phyloP scores from a whole-genome alignment of 371 early-diverging fungal species.

The Choanephora cucurbitarum region DNA sequence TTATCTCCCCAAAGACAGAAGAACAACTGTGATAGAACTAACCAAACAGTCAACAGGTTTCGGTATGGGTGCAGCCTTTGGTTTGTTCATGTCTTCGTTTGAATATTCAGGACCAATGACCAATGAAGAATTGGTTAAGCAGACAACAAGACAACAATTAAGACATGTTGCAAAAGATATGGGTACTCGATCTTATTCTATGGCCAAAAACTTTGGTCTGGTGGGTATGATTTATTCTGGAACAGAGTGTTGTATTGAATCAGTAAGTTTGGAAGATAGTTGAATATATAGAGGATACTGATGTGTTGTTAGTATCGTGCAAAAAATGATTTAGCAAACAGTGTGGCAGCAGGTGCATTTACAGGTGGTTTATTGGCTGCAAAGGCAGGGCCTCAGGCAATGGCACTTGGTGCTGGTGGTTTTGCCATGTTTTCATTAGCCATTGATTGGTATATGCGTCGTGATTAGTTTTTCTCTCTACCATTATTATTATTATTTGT shows the following conservation, averaged over 20 bases:
- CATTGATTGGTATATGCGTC: constrained; percentile 79
- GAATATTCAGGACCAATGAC: constrained; percentile 71
- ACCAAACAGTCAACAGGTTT: constrained; percentile 79
- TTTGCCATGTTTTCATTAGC: constrained; percentile 95
- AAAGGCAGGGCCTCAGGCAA: constrained; percentile 78
- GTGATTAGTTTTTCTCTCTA: constrained; percentile 18
- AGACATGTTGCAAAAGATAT: constrained; percentile 86
- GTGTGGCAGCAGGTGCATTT: constrained; percentile 88
- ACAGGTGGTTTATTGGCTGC: constrained; percentile 91
- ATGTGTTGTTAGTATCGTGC: constrained; percentile 76
- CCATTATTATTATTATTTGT: background rate
- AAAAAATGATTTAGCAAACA: constrained; percentile 91
- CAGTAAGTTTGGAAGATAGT: no score
- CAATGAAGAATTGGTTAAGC: constrained; percentile 61
- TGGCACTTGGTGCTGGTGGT: constrained; percentile 85
- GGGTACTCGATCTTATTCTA: constrained; percentile 74
- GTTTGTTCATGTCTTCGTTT: constrained; percentile 89
- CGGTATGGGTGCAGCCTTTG: constrained; percentile 90
- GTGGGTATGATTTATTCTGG: constrained; percentile 92
- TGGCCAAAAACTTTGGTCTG: constrained; percentile 93
- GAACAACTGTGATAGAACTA: no score
- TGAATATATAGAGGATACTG: no score
- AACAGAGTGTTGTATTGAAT: constrained; percentile 93
- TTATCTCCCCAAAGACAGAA: no score
- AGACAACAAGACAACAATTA: constrained; percentile 78